These are phyloP conservation scores for Fusarium miscanthi DNA, from an alignment of 2,329 filamentous ascomycete species.

Conservation along the genomic window DNA sequence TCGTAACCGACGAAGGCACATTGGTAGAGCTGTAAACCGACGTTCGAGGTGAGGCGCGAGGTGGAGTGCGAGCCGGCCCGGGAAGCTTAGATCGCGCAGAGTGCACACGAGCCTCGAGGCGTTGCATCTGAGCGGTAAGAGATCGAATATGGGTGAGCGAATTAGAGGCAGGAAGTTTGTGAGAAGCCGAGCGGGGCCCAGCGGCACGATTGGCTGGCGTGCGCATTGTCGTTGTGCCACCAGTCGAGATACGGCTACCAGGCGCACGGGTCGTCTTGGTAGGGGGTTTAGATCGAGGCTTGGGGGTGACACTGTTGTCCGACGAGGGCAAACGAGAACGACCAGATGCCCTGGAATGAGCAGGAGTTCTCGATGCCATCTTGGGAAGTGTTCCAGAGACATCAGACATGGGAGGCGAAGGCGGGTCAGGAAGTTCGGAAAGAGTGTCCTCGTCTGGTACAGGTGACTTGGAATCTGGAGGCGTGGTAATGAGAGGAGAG, in stretches of 20 bases:
- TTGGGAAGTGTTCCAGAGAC: slow-evolving; percentile 72
- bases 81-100: slow-evolving; percentile 92
- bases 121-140: slow-evolving; percentile 96
- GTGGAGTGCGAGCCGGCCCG: slow-evolving; percentile 80
- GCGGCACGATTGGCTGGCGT: slow-evolving; percentile 61
- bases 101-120: slow-evolving; percentile 92
- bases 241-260: slow-evolving; percentile 58
- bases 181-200: slow-evolving; percentile 65
- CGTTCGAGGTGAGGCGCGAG: slow-evolving; percentile 79
- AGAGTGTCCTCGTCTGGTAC: slow-evolving; percentile 62
- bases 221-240: slow-evolving; percentile 59
- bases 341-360: slow-evolving; percentile 49
- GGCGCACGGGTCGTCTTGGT: slow-evolving; percentile 49
- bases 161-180: slow-evolving; percentile 66
- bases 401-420: slow-evolving; percentile 94
- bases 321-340: slow-evolving; percentile 63
- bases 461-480: slow-evolving; percentile 76
- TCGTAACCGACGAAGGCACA: slow-evolving; percentile 68
- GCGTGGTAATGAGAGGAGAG: slow-evolving; percentile 89
- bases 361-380: slow-evolving; percentile 53
- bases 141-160: slow-evolving; percentile 94
- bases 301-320: slow-evolving; percentile 66
- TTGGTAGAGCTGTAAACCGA: slow-evolving; percentile 53
- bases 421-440: slow-evolving; percentile 81
- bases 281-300: slow-evolving; percentile 64